Base-by-base conservation (phyloP, 495 filamentous ascomycete species). In the Neurospora sp. region DNA sequence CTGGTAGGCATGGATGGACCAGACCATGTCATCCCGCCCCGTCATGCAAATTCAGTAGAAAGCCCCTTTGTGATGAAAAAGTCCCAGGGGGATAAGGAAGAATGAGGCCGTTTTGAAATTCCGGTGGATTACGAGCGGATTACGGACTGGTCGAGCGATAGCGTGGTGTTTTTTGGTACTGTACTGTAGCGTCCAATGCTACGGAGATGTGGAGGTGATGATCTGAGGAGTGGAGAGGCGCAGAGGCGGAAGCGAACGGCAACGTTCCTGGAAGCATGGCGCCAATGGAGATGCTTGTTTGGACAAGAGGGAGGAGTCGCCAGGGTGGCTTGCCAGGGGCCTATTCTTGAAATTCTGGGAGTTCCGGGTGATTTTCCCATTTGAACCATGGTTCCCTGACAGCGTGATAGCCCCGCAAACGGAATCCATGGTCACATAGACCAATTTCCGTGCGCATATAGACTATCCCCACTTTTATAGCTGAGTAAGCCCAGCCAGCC, bases 361-460 rank as follows among this genome's bases (percentile, higher is more conserved):
- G 74, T 66, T 39, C 71, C 78, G 79, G 78, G 72, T 75, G 75
- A 75, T 71, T 78, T 76, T 76, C 79, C 80, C 77, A 74, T 78
- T 81, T 75, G 14, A 74, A 72, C 66, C 54, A 66, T 60, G 23
- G 71, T 27, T 71, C 49, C 31, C 71, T 62, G 40, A 62, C 73
- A 75, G 75, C 71, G 69, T 39, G 37, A 10, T 37, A 69, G 76
- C 78, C 79, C 79, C 78, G n/a, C n/a, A n/a, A n/a, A n/a, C n/a
- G n/a, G n/a, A n/a, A n/a, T n/a, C n/a, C n/a, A n/a, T n/a, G n/a
- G n/a, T n/a, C n/a, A n/a, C n/a, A n/a, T n/a, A n/a, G n/a, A n/a
- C n/a, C n/a, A n/a, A n/a, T n/a, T n/a, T n/a, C n/a, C n/a, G n/a
- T n/a, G n/a, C n/a, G n/a, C n/a, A n/a, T n/a, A n/a, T n/a, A n/a